Base-by-base conservation (phyloP, 106 monocot species). In the Platanthera zijinensis region DNA sequence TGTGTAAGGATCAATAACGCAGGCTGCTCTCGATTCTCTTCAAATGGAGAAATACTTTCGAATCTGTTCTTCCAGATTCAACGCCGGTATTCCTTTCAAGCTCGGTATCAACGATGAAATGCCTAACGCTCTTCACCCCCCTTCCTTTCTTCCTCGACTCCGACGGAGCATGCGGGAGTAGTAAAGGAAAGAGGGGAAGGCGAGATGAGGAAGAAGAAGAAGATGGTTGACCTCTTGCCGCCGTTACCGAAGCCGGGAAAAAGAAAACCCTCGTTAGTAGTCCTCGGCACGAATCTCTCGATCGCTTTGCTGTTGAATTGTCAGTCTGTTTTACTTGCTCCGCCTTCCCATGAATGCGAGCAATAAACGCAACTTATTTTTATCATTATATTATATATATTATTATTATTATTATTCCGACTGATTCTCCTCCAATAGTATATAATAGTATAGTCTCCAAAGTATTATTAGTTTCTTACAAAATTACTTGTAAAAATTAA, bases 281-380 rank as follows among this genome's bases (percentile, higher is more conserved):
- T 69, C 71, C 47, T 50, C 49, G 6, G 71, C 71, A 49, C 71
- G 71, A 71, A 71, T 71, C 71, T 71, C 49, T 45, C 71, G 48
- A 1, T 49, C n/a, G 50, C 18, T 49, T 18, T 39, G 39, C 10
- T 19, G 69, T 69, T 46, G 12, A 32, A 69, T 69, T 50, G 10
- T 71, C 49, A 39, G 71, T 48, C 49, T 48, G 8, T 3, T 71
- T 48, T 32, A 71, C 47, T 50, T 48, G 18, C 49, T 32, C 71
- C 48, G n/a, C 71, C 49, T 50, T 71, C 71, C 4, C 49, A 71
- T 48, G 71, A 71, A 48, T 48, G 9, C 49, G 6, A 50, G n/a
- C 48, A 71, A 71, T 1, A 69, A 4, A 45, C 69, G 30, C 30
- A 46, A 69, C 39, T 39, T 39, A 39, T 39, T 39, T 32, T 39